phyloP scores from a whole-genome alignment of 1,139 yeast species.

The Diutina mesorugosa region DNA sequence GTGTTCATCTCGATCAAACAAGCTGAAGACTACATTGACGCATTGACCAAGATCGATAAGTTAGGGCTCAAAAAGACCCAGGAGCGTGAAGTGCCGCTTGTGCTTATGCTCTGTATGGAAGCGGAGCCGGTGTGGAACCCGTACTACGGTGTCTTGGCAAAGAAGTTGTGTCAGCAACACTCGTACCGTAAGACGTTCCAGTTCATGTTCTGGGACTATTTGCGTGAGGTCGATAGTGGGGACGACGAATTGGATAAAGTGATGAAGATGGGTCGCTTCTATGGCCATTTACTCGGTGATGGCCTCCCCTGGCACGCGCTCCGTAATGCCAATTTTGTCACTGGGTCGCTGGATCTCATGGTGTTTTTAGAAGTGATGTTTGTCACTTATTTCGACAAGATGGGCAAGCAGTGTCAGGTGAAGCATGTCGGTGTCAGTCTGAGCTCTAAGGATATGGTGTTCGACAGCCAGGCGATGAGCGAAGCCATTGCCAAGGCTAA shows the following conservation, averaged over 20 bases:
- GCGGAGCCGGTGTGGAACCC: constrained; percentile 84
- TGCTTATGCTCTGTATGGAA: constrained; percentile 73
- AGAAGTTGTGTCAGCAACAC: constrained; percentile 59
- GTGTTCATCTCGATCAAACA: constrained; percentile 91
- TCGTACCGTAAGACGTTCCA: constrained; percentile 74
- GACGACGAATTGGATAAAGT: constrained; percentile 37
- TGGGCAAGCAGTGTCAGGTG: constrained; percentile 54
- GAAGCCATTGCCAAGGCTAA: constrained; percentile 46
- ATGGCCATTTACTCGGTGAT: constrained; percentile 61
- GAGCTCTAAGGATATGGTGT: constrained; percentile 23
- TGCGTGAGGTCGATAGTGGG: constrained; percentile 32
- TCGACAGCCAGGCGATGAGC: constrained; percentile 41
- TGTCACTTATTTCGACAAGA: constrained; percentile 49
- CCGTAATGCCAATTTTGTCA: constrained; percentile 61
- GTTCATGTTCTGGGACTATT: constrained; percentile 76
- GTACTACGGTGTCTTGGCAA: constrained; percentile 73
- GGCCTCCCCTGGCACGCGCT: constrained; percentile 65
- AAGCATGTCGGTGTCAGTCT: constrained; percentile 36
- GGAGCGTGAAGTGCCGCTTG: constrained; percentile 77
- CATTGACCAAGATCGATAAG: constrained; percentile 70
- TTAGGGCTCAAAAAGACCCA: constrained; percentile 71
- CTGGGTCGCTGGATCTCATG: constrained; percentile 51
- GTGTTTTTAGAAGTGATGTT: constrained; percentile 65
- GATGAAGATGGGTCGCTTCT: constrained; percentile 68
- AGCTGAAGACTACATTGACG: constrained; percentile 84